Percentiles rank a stretch among this genome's conserved stretches.
Conservation (phyloP, 352 stramenopile species). For the Chrysophaeum taylorii region DNA sequence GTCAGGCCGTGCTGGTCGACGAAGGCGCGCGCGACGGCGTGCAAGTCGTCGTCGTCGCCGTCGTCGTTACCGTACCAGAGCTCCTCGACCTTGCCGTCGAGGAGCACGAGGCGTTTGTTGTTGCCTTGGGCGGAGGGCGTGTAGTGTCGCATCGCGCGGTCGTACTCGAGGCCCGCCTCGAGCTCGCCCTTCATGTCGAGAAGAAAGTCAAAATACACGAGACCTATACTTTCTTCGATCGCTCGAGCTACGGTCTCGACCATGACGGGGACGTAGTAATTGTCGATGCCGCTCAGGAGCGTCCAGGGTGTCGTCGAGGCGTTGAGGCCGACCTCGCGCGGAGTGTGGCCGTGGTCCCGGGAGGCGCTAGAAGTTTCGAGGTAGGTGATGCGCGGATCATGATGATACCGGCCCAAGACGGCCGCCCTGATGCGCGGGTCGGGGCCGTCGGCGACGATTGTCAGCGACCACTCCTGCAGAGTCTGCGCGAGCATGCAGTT, state of each 20-base stretch:
- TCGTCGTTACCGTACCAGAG: not conserved
- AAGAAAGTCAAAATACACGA: conserved; percentile 7
- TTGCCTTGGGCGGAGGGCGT: not conserved
- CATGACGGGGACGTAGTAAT: conserved; percentile 10
- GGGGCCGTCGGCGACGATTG: not conserved
- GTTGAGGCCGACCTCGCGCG: not conserved
- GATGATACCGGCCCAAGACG: not conserved
- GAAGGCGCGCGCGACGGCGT: not conserved
- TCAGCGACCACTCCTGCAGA: not conserved
- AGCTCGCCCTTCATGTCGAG: conserved; percentile 15
- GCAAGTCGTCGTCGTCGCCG: not conserved
- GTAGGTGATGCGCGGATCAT: not conserved
- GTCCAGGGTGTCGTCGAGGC: not conserved
- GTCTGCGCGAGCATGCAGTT: conserved; percentile 8
- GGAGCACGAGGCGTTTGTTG: not conserved
- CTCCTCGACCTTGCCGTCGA: conserved; percentile 9
- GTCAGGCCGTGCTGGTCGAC: not conserved
- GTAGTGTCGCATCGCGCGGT: not conserved
- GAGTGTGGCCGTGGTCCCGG: not conserved
- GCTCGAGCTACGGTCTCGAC: not conserved
- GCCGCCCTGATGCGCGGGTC: conserved; percentile 3
- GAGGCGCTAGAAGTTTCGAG: not conserved
- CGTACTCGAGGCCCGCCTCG: not conserved
- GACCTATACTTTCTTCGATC: not conserved
- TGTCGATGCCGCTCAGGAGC: conserved; percentile 4